These are phyloP conservation scores for Chaetomium strumarium DNA, from an alignment of 2,329 filamentous ascomycete species.

Conservation along the genomic window DNA sequence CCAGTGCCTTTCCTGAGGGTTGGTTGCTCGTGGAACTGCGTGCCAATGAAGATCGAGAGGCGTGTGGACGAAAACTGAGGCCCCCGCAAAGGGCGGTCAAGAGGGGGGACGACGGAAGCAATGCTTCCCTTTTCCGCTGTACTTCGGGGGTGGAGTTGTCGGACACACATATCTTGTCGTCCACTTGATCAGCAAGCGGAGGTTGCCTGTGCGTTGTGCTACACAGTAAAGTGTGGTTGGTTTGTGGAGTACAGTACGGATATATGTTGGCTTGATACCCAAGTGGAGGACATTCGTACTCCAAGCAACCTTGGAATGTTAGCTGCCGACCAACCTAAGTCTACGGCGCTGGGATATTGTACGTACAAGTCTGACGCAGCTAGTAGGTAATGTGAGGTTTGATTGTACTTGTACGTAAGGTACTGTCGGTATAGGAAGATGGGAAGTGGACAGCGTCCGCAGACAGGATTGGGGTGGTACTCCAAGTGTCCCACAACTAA, in stretches of 20 bases:
- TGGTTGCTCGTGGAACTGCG: slow-evolving; percentile 47
- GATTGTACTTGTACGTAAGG: too few species aligned
- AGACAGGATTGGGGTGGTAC: too few species aligned
- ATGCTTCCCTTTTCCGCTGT: too few species aligned
- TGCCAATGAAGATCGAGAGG: slow-evolving; percentile 28
- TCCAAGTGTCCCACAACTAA: too few species aligned
- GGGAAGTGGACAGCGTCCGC: too few species aligned
- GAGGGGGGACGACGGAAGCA: background rate
- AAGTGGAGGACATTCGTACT: background rate
- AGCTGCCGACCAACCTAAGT: background rate
- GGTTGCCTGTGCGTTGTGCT: too few species aligned
- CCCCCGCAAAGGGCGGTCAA: background rate
- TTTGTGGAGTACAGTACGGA: background rate
- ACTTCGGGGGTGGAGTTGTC: too few species aligned
- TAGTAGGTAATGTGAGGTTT: too few species aligned
- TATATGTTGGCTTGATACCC: slow-evolving; percentile 2
- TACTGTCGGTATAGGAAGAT: too few species aligned
- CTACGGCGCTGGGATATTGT: background rate
- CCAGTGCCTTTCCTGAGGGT: slow-evolving; percentile 42
- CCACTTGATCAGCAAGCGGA: too few species aligned
- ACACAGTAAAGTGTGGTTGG: background rate
- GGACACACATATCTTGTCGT: too few species aligned
- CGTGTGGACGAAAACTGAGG: background rate
- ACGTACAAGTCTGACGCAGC: background rate
- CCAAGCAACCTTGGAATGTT: background rate